Percentiles rank a stretch among this genome's conserved stretches.
Conservation (phyloP, 129 eudicot species). For the Saussurea involucrata region DNA sequence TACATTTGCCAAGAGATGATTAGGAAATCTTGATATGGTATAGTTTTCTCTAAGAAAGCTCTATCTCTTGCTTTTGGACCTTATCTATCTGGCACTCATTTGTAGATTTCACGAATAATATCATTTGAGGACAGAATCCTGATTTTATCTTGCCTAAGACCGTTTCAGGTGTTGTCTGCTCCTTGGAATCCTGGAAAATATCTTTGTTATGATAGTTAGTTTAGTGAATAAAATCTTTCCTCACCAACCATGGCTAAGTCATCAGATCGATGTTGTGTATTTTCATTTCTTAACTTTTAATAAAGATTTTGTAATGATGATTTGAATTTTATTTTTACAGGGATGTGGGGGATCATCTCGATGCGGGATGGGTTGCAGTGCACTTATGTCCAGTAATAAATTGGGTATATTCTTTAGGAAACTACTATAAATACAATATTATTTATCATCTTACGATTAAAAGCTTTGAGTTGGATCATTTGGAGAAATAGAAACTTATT, state of each 20-base stretch:
- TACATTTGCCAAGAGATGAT: too few relatives aligned
- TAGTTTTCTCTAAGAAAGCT: too few relatives aligned
- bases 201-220: not conserved
- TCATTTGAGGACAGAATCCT: too few relatives aligned
- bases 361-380: constrained; percentile 97
- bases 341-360: constrained; percentile 79
- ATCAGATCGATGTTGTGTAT: not conserved
- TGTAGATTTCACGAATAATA: too few relatives aligned
- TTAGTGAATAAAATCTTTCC: not conserved
- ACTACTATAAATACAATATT: not conserved
- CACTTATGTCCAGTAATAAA: constrained; percentile 52
- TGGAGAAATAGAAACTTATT: not conserved
- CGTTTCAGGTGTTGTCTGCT: too few relatives aligned
- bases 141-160: too few relatives aligned
- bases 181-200: too few relatives aligned
- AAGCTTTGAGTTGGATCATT: not conserved
- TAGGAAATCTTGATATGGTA: too few relatives aligned
- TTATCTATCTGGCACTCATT: too few relatives aligned
- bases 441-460: constrained; percentile 6
- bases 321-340: constrained; percentile 35
- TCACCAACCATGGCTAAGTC: not conserved
- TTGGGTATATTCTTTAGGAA: constrained; percentile 45
- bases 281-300: not conserved
- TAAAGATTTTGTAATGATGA: constrained; percentile 6
- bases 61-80: too few relatives aligned